Base-by-base conservation (phyloP, 2,329 filamentous ascomycete genomes). In the Pochonia chlamydosporia region DNA sequence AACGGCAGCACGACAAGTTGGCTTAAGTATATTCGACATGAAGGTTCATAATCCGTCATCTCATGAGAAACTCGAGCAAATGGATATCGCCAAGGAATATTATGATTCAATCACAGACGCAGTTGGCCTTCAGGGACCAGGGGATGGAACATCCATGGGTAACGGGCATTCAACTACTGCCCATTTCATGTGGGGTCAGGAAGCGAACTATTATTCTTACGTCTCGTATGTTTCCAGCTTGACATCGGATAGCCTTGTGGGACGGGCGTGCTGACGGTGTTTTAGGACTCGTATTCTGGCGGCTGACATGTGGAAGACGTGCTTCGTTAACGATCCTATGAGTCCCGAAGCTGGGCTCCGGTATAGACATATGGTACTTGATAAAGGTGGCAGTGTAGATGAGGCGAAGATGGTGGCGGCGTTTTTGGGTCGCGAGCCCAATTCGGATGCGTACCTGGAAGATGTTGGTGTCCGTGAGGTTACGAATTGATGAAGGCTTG, bases 1-100 rank as follows among this genome's bases (percentile, higher is more conserved):
- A 9, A 71, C 71, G 58, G 73, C 74, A 46, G 62, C 76, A 42
- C 33, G 43, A 5, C 49, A 49, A n/a, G 36, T 45, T 2, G 42
- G 33, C 4, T 13, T 44, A 8, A 43, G 42, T 20, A 26, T 36
- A 2, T 45, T 45, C 10, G 47, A 49, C 28, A 41, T 42, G 42
- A 35, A 41, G n/a, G 42, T 49, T 11, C 42, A 48, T 37, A 37
- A 48, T 23, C 46, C 46, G 4, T 42, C 16, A 3, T 21, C 39
- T 14, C 45, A 47, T 20, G 45, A 41, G 16, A 23, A 40, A 14
- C 37, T 40, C 5, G 37, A 40, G 37, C 23, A 10, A 21, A 40
- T 40, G 37, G 37, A 40, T 23, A 40, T 40, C 21, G 18, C 18
- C 9, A 39, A 20, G 36, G 36, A 39, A 20, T 42, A 42, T 24